Evolutionary conservation across 176 grass and related monocot species (phyloP), one percentile per base, ranked within the genome.

Genomic region (Lolium perenne): DNA sequence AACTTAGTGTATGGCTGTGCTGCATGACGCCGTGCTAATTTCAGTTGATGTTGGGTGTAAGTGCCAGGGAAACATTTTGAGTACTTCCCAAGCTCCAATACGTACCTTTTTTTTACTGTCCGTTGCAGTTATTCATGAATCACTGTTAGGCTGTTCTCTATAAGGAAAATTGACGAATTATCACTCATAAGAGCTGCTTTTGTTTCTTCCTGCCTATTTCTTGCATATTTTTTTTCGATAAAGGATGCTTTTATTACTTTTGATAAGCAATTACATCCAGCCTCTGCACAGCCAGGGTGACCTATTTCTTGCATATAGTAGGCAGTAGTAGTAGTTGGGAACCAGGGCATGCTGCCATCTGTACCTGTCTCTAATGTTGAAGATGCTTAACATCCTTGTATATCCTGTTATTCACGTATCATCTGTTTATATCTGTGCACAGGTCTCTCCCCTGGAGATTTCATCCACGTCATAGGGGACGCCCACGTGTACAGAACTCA

Each of bases 401-500:
- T 29, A 56, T 20, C 54, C 17, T 56, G 54, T 56, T 54, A 72
- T 38, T 10, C 16, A 22, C 22, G 13, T 56, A 38, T 50, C 8
- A 38, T 54, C 32, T 55, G 38, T 53, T 74, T 58, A 7, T 21
- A 58, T 59, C 32, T 41, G 57, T 43, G 45, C 62, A 20, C 76
- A 97, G 94, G 76, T 92, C 86, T 98, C 73, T 89, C 82, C 40
- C 96, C 91, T 84, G 96, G 93, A 48, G 93, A 98, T 71, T 98
- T 95, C 80, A 69, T 95, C 29, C 93, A 94, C 92, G 93, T 94
- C 53, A 85, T 95, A 51, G 97, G 97, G 14, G 94, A 96, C 83
- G 88, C 97, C 25, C 94, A 99, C 90, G 88, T 99, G 51, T 99
- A 99, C 77, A 88, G 92, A 3, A 93, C 88, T 32, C 97, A 99